Evolutionary conservation across 192 early-diverging fungal species (phyloP), one percentile per base, ranked within the genome.

Genomic region (Linnemannia schmuckeri): DNA sequence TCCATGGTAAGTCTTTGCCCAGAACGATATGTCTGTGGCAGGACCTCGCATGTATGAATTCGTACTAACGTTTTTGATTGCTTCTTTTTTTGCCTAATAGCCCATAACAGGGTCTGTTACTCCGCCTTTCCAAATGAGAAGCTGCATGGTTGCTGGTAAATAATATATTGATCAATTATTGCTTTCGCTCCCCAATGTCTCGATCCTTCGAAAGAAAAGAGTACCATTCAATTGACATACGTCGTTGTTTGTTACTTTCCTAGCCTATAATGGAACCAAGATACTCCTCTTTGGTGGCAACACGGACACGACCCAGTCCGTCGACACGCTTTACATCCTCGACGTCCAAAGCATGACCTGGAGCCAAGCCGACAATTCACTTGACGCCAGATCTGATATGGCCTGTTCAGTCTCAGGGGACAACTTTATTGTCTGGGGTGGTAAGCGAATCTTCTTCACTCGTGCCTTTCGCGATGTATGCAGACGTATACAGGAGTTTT

Each of bases 81-180:
- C 12, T 33, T 12, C 3, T 30, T 30, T 42, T 13, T 12, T 37
- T 42, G 38, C 0, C 20, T 13, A 69, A 42, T 41, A 72, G 22
- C 22, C 5, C 6, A 61, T 55, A 12, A 20, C 54, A 40, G 75
- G 75, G 6, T 27, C 24, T 24, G 24, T 37, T 18, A 52, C 4
- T 52, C 75, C 75, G 12, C 54, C 54, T 22, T 27, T 12, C 6
- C 17, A 40, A 4, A 38, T 63, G 22, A 68, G 40, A n/a, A 54
- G 61, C n/a, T 76, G 75, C 41, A n/a, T 66, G 35, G 57, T 76
- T 15, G 6, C 75, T 42, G 75, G 75, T 76, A 76, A 72, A 61
- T 76, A 76, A 72, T 52, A 52, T 52, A 52, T 52, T 17, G 4
- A 18, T 3, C 15, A 52, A 22, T 52, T 52, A 52, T 20, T 52